phyloP scores from a whole-genome alignment of 2,329 filamentous ascomycete species.

The Penicillium verrucosum region DNA sequence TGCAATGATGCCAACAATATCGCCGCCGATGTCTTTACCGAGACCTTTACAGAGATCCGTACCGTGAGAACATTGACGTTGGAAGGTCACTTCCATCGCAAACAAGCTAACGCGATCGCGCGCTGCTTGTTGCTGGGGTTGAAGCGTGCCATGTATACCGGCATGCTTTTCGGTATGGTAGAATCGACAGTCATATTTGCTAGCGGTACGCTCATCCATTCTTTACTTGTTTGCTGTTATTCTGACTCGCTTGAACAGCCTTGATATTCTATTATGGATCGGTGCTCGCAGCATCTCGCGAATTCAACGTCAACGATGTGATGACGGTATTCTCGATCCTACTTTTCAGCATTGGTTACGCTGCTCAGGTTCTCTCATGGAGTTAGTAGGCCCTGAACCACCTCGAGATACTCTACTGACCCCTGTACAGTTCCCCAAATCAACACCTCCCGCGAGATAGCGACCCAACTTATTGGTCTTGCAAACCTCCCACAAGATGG shows the following conservation, averaged over 20 bases:
- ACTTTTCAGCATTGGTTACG: slow-evolving; percentile 75
- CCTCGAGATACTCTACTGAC: slow-evolving; percentile 5
- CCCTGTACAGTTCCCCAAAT: slow-evolving; percentile 66
- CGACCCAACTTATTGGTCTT: slow-evolving; percentile 68
- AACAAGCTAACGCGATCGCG: slow-evolving; percentile 55
- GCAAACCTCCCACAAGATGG: slow-evolving; percentile 55
- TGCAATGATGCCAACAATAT: slow-evolving; percentile 62
- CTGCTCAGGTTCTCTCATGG: slow-evolving; percentile 64
- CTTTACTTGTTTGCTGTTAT: neutral
- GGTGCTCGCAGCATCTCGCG: slow-evolving; percentile 53
- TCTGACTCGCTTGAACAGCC: slow-evolving; percentile 42
- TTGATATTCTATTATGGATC: slow-evolving; percentile 82
- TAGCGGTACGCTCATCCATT: slow-evolving; percentile 43
- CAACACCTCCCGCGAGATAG: slow-evolving; percentile 68
- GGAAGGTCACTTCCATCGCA: slow-evolving; percentile 66
- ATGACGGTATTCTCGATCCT: slow-evolving; percentile 77
- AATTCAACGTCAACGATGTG: slow-evolving; percentile 56
- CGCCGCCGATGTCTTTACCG: slow-evolving; percentile 63
- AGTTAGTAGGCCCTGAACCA: slow-evolving; percentile 34
- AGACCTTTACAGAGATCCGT: slow-evolving; percentile 74
- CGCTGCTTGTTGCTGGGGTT: slow-evolving; percentile 60
- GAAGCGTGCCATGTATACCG: slow-evolving; percentile 63
- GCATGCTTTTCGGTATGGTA: slow-evolving; percentile 72
- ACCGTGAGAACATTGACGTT: slow-evolving; percentile 73
- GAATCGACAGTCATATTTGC: slow-evolving; percentile 70